phyloP scores from a whole-genome alignment of 257 asterid genomes.

The Solanum medicagineum region DNA sequence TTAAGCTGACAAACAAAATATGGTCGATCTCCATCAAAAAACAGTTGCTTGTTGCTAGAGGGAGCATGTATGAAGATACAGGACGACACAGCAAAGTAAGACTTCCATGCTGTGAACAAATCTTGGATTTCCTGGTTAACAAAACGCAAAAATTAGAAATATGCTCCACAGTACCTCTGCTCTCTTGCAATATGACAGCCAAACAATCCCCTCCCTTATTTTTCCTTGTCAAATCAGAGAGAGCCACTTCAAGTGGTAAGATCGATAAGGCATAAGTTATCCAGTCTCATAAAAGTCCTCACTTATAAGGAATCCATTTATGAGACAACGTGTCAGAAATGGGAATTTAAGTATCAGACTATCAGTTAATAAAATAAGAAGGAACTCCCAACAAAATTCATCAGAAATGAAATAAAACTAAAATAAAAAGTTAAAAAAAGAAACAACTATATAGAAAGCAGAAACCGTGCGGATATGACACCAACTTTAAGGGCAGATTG shows the following conservation, averaged over 20 bases:
- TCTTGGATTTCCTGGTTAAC: slow-evolving; percentile 70
- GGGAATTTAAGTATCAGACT: background rate
- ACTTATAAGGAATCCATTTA: background rate
- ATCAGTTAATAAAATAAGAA: background rate
- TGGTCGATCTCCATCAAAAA: slow-evolving; percentile 75
- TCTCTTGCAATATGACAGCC: background rate
- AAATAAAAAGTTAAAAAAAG: background rate
- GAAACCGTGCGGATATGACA: background rate
- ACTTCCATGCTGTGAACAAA: slow-evolving; percentile 65
- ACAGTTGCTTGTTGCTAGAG: slow-evolving; percentile 64
- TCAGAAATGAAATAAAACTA: background rate
- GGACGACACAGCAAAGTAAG: slow-evolving; percentile 53
- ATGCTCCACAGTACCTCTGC: background rate
- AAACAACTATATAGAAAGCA: background rate
- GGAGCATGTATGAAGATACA: slow-evolving; percentile 69
- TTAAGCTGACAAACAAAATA: slow-evolving; percentile 40
- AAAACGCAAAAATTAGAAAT: background rate
- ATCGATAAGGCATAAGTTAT: background rate
- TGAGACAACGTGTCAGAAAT: background rate
- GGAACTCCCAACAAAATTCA: background rate
- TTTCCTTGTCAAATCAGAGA: background rate
- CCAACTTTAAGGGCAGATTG: background rate
- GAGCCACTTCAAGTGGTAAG: background rate
- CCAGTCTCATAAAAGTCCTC: background rate
- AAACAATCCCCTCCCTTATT: background rate